phyloP scores from a whole-genome alignment of 169 alveolate species.

The Toxoplasma gondii region DNA sequence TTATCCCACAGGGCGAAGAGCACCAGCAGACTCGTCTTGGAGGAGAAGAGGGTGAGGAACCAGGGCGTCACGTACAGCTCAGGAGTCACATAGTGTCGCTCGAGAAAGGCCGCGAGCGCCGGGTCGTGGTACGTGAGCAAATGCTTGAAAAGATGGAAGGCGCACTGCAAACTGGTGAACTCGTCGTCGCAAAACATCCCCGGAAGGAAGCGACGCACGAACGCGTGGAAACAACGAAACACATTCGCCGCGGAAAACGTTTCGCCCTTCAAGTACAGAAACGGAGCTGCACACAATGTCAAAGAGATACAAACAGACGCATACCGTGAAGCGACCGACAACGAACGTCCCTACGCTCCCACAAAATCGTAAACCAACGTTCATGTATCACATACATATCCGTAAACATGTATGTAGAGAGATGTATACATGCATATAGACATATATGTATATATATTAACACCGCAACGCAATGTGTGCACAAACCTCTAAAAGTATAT shows the following conservation, averaged over 20 bases:
- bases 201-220: conserved; percentile 72
- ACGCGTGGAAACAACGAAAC: conserved; percentile 71
- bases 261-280: conserved; percentile 70
- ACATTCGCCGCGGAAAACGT: conserved; percentile 69
- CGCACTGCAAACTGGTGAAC: conserved; percentile 75
- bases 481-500: background rate
- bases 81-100: conserved; percentile 73
- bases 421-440: background rate
- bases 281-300: conserved; percentile 68
- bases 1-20: conserved; percentile 72
- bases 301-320: background rate
- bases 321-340: background rate
- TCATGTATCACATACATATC: too few species aligned
- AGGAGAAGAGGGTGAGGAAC: conserved; percentile 79
- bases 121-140: conserved; percentile 80
- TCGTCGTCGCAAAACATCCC: conserved; percentile 76
- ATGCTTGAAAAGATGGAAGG: conserved; percentile 75
- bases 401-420: background rate
- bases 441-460: background rate
- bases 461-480: background rate
- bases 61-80: conserved; percentile 81
- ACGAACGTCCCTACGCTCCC: background rate
- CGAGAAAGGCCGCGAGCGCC: conserved; percentile 73
- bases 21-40: conserved; percentile 72
- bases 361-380: too few species aligned